A percentile compares a stretch with the other conserved stretches of the same genome.
These are phyloP conservation scores for Fonsecaea nubica DNA, from an alignment of 2,329 filamentous ascomycete species.

Conservation along the genomic window DNA sequence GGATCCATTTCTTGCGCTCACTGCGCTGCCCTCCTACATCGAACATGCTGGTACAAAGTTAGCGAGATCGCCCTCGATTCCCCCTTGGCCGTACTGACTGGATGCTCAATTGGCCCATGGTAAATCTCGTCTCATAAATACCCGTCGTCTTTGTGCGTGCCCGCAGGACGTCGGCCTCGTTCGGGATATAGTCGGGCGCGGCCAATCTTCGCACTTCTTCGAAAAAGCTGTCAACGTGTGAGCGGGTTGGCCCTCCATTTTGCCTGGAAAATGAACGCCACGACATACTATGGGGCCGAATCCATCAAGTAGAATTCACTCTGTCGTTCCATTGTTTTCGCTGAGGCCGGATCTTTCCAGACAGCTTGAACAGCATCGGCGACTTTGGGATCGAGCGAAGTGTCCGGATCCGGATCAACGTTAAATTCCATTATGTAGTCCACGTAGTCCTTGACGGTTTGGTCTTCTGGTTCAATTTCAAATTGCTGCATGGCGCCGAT, in stretches of 20 bases:
- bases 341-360: conserved; percentile 87
- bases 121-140: conserved; percentile 98
- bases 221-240: conserved; percentile 74
- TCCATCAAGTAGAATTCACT: conserved; percentile 99
- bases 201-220: conserved; percentile 88
- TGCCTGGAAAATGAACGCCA: conserved; percentile 1
- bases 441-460: conserved; percentile 74
- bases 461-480: conserved; percentile 76
- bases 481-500: conserved; percentile 93
- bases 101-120: conserved; percentile 98
- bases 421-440: conserved; percentile 86
- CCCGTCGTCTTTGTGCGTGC: conserved; percentile 97
- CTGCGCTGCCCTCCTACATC: conserved; percentile 97
- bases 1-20: conserved; percentile 99
- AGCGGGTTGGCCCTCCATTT: conserved; percentile 23
- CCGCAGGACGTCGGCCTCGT: conserved; percentile 91
- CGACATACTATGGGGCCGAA: conserved; percentile 90
- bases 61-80: conserved; percentile 29
- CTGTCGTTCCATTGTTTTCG: conserved; percentile 85
- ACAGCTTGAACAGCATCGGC: conserved; percentile 82
- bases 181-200: conserved; percentile 82
- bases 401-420: conserved; percentile 87
- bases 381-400: conserved; percentile 78
- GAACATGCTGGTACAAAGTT: conserved; percentile 77
- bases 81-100: conserved; percentile 68